phyloP scores from a whole-genome alignment of 78 protist genomes.

The Chrysochromulina tobinii region DNA sequence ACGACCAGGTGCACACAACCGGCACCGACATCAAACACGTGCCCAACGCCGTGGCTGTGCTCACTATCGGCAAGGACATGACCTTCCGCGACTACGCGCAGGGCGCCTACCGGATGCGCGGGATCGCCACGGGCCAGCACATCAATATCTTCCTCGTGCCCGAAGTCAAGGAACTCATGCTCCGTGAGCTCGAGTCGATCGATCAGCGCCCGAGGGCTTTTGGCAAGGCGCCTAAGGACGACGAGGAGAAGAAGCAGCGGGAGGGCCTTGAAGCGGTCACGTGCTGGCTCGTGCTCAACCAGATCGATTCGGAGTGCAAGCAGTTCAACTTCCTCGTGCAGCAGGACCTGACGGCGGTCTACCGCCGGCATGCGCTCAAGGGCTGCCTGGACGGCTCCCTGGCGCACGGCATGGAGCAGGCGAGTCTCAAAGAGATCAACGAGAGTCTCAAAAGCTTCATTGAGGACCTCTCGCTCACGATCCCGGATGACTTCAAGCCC shows the following conservation, averaged over 20 bases:
- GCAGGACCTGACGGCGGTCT: not conserved
- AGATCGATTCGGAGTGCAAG: not conserved
- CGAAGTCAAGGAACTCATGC: not conserved
- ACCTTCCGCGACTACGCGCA: slow-evolving; percentile 18
- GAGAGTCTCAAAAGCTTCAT: not conserved
- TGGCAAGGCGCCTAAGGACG: not conserved
- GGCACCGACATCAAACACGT: slow-evolving; percentile 22
- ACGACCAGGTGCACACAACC: slow-evolving; percentile 46
- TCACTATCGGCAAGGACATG: not conserved
- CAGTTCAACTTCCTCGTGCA: not conserved
- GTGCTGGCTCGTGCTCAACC: not conserved
- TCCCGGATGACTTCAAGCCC: not conserved
- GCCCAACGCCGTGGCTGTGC: not conserved
- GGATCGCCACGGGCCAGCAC: not conserved
- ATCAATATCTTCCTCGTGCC: not conserved
- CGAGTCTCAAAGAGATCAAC: not conserved
- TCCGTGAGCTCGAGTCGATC: not conserved
- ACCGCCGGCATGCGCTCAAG: not conserved
- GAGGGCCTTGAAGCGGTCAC: not conserved
- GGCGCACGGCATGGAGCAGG: not conserved
- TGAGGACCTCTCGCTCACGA: not conserved
- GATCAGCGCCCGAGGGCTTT: not conserved
- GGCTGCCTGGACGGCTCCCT: no score
- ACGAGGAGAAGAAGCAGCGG: not conserved
- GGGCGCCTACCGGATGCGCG: slow-evolving; percentile 30